Evolutionary conservation across 2,329 filamentous ascomycete genomes (phyloP).

Genomic region (Aspergillus sp.): DNA sequence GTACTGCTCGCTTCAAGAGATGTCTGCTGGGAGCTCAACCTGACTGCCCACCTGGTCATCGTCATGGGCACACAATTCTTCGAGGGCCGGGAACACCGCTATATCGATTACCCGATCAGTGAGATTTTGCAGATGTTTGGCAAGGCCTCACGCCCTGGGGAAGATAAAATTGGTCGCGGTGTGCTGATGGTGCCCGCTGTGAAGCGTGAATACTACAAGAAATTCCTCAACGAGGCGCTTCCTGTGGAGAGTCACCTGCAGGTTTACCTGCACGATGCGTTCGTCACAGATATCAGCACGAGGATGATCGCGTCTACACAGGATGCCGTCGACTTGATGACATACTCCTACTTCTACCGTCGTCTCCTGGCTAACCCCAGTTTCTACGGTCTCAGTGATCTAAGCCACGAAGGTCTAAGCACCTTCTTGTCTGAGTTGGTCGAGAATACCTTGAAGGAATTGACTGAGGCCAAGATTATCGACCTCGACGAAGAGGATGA

Average conservation of each 20-base stretch:
- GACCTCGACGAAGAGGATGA: slow-evolving; percentile 94
- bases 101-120: slow-evolving; percentile 90
- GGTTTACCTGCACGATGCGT: slow-evolving; percentile 87
- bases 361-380: slow-evolving; percentile 91
- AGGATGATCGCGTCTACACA: slow-evolving; percentile 94
- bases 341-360: slow-evolving; percentile 97
- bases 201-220: slow-evolving; percentile 97
- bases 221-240: slow-evolving; percentile 93
- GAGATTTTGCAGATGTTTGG: slow-evolving; percentile 98
- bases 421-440: slow-evolving; percentile 91
- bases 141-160: slow-evolving; percentile 73
- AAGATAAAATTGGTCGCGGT: slow-evolving; percentile 77
- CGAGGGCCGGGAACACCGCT: slow-evolving; percentile 92
- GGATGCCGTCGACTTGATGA: slow-evolving; percentile 97
- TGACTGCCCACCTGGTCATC: slow-evolving; percentile 82
- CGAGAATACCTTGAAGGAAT: slow-evolving; percentile 84
- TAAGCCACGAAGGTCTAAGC: slow-evolving; percentile 88
- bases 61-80: slow-evolving; percentile 99
- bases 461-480: slow-evolving; percentile 90
- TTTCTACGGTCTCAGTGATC: slow-evolving; percentile 86
- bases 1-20: slow-evolving; percentile 78
- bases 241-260: slow-evolving; percentile 94
- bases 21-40: slow-evolving; percentile 92
- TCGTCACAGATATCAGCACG: slow-evolving; percentile 94
- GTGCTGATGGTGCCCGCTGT: slow-evolving; percentile 95